A percentile compares a stretch with the other conserved stretches of the same genome.
phyloP scores from a whole-genome alignment of 768 basidiomycete species.

The Boletus sp. region DNA sequence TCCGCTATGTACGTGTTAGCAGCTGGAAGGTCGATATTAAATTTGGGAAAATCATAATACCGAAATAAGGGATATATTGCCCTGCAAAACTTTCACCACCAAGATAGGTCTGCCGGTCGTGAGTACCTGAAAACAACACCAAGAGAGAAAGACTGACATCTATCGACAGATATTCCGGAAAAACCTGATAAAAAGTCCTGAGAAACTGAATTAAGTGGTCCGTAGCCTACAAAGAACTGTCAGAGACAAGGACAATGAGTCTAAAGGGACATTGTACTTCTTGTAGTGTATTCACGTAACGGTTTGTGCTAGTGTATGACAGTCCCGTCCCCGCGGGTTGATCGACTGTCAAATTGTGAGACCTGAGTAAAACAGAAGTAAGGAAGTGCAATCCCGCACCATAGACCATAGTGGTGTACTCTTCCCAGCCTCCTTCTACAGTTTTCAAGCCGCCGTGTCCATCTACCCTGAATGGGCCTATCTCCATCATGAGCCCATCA shows the following conservation, averaged over 20 bases:
- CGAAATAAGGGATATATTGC: conserved; percentile 96
- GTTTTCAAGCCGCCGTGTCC: conserved; percentile 67
- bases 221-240: conserved; percentile 50
- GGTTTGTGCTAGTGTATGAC: conserved; percentile 84
- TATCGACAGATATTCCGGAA: conserved; percentile 79
- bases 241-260: background rate
- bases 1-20: conserved; percentile 51
- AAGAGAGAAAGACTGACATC: conserved; percentile 58
- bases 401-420: conserved; percentile 92
- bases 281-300: conserved; percentile 74
- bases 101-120: conserved; percentile 75
- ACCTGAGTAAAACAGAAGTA: background rate
- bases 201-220: conserved; percentile 81
- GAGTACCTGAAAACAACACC: background rate
- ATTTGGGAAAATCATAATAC: conserved; percentile 37
- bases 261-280: conserved; percentile 44
- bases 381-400: conserved; percentile 48
- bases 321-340: conserved; percentile 96
- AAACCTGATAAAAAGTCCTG: conserved; percentile 82
- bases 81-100: conserved; percentile 97
- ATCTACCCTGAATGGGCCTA: conserved; percentile 89
- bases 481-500: conserved; percentile 96
- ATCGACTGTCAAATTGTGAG: conserved; percentile 61
- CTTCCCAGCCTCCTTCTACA: conserved; percentile 92
- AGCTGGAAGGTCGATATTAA: background rate